Evolutionary conservation across 768 basidiomycete species (phyloP), one percentile per base, ranked within the genome.

Genomic region (Dendrothele bispora): DNA sequence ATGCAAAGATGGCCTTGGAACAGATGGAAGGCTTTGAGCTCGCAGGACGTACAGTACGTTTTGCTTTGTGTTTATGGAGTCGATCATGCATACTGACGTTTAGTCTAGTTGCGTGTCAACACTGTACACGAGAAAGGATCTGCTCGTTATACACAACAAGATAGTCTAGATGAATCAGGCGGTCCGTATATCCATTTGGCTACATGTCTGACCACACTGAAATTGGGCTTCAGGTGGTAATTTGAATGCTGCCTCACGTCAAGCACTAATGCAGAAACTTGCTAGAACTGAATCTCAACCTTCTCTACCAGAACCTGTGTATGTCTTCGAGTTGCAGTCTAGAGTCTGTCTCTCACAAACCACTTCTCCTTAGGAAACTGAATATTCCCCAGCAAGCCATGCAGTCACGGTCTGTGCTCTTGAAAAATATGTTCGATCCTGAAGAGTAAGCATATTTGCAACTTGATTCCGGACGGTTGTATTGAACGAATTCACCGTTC

Each of bases 261-360:
- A 97, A 78, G 91, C 93, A 69, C 91, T 99, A 76, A 99, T 99
- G 97, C 92, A 95, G 74, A 99, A 98, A 84, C 91, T 99, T 81
- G 94, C 97, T 68, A 92, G 97, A 77, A 90, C 84, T 71, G 89
- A 91, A 60, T 74, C 80, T 37, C 67, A 83, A 41, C 69, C 79
- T 41, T 63, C 71, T 47, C 75, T 72, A 60, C 76, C 80, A 55
- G 75, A 82, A 59, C 79, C 83, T 21, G 65, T 80, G 89, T 91
- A 69, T 54, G 83, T 64, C 11, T 5, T n/a, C n/a, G 40, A 14
- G 39, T 43, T 39, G 34, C n/a, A 27, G 26, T 17, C 21, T n/a
- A 36, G 14, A 26, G 36, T 20, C 20, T 10, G 21, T 42, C 4
- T 37, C 30, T 32, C n/a, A 38, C 50, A 63, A 58, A 50, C 24